Evolutionary conservation across 2,329 filamentous ascomycete species (phyloP).

Genomic region (Endothia cerciana): DNA sequence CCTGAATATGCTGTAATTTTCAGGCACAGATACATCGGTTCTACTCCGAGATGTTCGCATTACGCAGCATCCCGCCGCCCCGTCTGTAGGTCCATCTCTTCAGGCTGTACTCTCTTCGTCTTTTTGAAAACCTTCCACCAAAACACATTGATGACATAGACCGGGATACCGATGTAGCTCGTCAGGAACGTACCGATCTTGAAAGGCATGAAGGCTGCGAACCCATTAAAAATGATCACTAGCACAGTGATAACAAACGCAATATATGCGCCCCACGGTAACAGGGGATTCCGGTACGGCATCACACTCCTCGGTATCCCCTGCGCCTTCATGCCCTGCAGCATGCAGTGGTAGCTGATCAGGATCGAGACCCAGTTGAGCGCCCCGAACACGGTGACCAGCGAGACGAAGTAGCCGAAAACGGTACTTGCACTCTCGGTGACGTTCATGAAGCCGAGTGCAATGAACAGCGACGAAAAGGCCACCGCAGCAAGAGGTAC

Average conservation of each 20-base stretch:
- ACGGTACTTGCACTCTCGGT: conserved; percentile 32
- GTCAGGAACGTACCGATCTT: conserved; percentile 66
- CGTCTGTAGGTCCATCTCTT: conserved; percentile 57
- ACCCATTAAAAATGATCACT: conserved; percentile 65
- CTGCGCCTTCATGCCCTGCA: conserved; percentile 43
- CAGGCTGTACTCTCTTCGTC: conserved; percentile 54
- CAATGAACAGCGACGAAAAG: conserved; percentile 41
- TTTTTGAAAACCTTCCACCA: conserved; percentile 67
- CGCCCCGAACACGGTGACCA: conserved; percentile 48
- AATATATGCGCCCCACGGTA: conserved; percentile 45
- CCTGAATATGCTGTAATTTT: too few relatives aligned
- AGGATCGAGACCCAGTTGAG: conserved; percentile 49
- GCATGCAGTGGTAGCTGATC: conserved; percentile 45
- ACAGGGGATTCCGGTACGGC: conserved; percentile 44
- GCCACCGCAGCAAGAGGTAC: conserved; percentile 47
- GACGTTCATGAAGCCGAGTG: conserved; percentile 43
- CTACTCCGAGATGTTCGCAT: too few relatives aligned
- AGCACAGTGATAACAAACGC: conserved; percentile 38
- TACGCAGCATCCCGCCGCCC: conserved; percentile 3
- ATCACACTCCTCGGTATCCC: conserved; percentile 39
- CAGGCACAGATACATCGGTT: too few relatives aligned
- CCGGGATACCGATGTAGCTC: conserved; percentile 47
- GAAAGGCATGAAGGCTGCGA: conserved; percentile 45
- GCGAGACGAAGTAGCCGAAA: conserved; percentile 47
- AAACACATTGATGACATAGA: conserved; percentile 59